Conservation (phyloP, 2,329 filamentous ascomycete species). For the Juglanconis sp. region DNA sequence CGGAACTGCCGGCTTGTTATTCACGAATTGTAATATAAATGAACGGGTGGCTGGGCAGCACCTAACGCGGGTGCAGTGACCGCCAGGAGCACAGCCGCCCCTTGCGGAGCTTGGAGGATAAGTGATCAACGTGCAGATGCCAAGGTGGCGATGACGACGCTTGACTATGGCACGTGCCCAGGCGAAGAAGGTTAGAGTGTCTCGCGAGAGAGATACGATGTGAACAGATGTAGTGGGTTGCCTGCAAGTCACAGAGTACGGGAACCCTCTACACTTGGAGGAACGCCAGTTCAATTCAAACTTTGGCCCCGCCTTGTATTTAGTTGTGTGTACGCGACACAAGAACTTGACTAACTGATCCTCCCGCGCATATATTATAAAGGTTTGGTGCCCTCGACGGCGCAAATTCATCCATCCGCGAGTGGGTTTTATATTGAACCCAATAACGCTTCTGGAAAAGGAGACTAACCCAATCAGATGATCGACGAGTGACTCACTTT, state of each 20-base stretch:
- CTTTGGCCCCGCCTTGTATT: neutral
- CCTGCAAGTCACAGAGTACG: neutral
- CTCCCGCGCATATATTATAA: neutral
- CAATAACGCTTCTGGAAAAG: neutral
- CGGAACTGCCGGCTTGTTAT: too few relatives aligned
- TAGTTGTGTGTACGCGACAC: constrained; percentile 1
- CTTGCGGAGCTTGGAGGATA: too few relatives aligned
- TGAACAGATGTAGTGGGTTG: too few relatives aligned
- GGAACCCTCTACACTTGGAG: neutral
- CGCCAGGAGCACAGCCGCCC: too few relatives aligned
- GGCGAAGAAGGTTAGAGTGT: too few relatives aligned
- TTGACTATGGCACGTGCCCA: too few relatives aligned
- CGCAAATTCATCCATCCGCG: neutral
- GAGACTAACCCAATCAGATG: neutral
- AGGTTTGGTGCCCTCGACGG: neutral
- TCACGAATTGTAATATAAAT: too few relatives aligned
- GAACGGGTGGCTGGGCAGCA: too few relatives aligned
- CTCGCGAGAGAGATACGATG: too few relatives aligned
- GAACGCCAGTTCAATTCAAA: neutral
- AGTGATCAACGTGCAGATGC: too few relatives aligned
- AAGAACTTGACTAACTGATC: neutral
- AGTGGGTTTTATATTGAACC: neutral
- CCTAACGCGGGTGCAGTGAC: too few relatives aligned
- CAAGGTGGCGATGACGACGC: too few relatives aligned
- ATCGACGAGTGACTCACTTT: constrained; percentile 36